Evolutionary conservation across 2,329 filamentous ascomycete species (phyloP).

Genomic region (Phialemoniopsis sp.): DNA sequence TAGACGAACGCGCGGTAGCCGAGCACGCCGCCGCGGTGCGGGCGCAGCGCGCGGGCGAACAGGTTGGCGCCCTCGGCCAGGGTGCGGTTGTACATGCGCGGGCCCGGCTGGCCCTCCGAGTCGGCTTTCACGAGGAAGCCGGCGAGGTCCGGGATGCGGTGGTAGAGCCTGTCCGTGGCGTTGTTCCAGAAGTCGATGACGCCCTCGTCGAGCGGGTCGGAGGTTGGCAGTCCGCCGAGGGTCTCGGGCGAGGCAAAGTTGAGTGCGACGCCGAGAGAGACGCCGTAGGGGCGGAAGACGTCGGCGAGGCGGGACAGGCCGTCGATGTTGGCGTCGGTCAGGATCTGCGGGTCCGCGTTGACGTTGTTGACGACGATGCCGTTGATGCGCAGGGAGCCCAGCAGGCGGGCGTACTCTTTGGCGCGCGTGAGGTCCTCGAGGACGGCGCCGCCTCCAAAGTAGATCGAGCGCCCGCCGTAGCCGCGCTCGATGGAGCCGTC

Average conservation of each 20-base stretch:
- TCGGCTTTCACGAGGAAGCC: conserved; percentile 70
- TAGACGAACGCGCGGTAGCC: conserved; percentile 74
- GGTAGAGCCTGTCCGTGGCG: conserved; percentile 56
- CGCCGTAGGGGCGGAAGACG: conserved; percentile 61
- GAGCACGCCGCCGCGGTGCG: conserved; percentile 52
- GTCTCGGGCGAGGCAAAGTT: conserved; percentile 63
- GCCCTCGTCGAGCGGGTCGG: conserved; percentile 56
- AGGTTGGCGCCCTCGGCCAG: conserved; percentile 65
- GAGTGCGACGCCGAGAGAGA: conserved; percentile 61
- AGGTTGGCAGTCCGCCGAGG: conserved; percentile 53
- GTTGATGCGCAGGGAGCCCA: conserved; percentile 64
- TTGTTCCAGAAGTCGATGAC: conserved; percentile 62
- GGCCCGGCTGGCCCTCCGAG: conserved; percentile 68
- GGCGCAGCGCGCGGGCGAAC: conserved; percentile 56
- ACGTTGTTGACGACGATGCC: conserved; percentile 68
- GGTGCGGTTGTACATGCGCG: conserved; percentile 65
- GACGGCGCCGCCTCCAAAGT: conserved; percentile 55
- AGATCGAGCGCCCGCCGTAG: conserved; percentile 65
- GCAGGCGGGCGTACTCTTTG: conserved; percentile 58
- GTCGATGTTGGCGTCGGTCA: conserved; percentile 53
- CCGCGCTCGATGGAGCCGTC: conserved; percentile 65
- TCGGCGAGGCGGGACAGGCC: conserved; percentile 61
- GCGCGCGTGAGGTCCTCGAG: conserved; percentile 56
- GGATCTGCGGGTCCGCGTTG: conserved; percentile 58
- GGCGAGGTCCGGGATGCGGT: conserved; percentile 59